Evolutionary conservation across 2,329 filamentous ascomycete genomes (phyloP), one percentile per base, ranked within the genome.

Genomic region (Aspergillus awamori): DNA sequence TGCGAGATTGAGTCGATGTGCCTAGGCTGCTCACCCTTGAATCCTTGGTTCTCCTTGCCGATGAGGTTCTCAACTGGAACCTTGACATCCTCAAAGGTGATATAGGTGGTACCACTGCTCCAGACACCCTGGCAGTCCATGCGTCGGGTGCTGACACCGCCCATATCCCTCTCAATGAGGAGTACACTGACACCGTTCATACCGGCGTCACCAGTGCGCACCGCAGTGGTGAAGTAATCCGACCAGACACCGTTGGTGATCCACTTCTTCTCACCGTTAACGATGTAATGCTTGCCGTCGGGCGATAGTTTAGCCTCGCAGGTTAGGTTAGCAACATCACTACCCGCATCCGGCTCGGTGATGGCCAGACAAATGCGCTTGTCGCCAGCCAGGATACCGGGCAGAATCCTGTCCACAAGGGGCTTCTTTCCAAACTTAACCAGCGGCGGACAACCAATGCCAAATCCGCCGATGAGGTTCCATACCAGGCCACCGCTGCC

Each of bases 211-310:
- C 90, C 93, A 6, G 95, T 99, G 63, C 95, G 89, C 41, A 99
- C 95, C 26, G 94, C 95, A 13, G 92, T 96, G 58, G 95, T 98
- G 83, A 98, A 98, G 83, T 98, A 99, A 78, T 99, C 95, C 64
- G 84, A 87, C 92, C 93, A 97, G 72, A 97, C 87, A 73, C 95
- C 95, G 80, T 99, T 99, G 72, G 94, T 98, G 79, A 98, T 98
- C 94, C 95, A 98, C 82, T 99, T 99, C 90, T 99, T 98, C 87
- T 97, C 94, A 58, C 95, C 95, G 74, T 98, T 99, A 80, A 99
- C 95, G 69, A 98, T 98, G 80, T 96, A 99, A 82, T 98, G 92
- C 84, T 98, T 98, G 73, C 95, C 95, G 72, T 99, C 95, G 70
- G 95, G 91, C 65, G 86, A 91, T 60, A 98, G 85, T 84, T 97